phyloP scores from a whole-genome alignment of 345 rosid genomes.

The Dimocarpus longan region DNA sequence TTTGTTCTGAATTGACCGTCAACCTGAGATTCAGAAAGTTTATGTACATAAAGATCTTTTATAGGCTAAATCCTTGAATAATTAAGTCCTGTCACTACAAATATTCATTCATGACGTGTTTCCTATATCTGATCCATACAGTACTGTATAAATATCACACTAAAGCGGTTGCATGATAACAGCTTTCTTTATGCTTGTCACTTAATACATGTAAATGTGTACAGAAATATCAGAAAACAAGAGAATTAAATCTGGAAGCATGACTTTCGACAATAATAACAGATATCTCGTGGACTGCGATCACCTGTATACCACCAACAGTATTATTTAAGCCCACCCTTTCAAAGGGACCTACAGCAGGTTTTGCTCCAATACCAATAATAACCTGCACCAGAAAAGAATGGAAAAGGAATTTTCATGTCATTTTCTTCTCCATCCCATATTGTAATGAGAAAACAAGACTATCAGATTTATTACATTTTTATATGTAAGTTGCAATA shows the following conservation, averaged over 20 bases:
- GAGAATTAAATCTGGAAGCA: not conserved
- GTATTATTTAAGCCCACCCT: conserved; percentile 55
- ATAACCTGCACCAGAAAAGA: conserved; percentile 50
- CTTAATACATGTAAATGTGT: not conserved
- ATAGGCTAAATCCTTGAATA: not conserved
- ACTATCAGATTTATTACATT: not conserved
- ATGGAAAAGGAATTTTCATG: conserved; percentile 9
- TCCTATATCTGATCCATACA: not conserved
- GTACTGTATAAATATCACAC: not conserved
- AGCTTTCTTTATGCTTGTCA: not conserved
- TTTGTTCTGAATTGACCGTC: conserved; percentile 84
- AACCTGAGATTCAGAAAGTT: conserved; percentile 51
- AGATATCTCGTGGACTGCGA: not conserved
- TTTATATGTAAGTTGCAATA: not conserved
- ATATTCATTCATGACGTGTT: conserved; percentile 3
- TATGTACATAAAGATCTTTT: not conserved
- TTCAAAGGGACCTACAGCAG: conserved; percentile 78
- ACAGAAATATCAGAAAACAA: not conserved
- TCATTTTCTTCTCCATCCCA: conserved; percentile 3
- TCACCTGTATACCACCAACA: conserved; percentile 91
- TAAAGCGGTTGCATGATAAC: not conserved
- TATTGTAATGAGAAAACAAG: not conserved
- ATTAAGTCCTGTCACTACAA: not conserved
- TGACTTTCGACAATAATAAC: conserved; percentile 12
- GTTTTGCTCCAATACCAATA: conserved; percentile 94